Base-by-base conservation (phyloP, 495 filamentous ascomycete genomes). In the Chaetomium tenue region DNA sequence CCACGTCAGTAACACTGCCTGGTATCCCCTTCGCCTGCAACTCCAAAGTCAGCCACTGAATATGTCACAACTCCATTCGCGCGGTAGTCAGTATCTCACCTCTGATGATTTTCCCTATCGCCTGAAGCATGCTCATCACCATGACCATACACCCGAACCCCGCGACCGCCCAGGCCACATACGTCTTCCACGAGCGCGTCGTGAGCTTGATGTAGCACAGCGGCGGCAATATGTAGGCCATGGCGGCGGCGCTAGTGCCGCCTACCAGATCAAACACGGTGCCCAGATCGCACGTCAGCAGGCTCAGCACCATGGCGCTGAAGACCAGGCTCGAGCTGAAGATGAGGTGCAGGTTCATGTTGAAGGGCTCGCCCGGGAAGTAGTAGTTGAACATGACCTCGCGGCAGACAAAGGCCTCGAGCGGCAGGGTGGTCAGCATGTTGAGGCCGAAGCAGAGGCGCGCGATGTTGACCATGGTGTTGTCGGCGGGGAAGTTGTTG, bases 331-430 rank as follows among this genome's bases (percentile, higher is more conserved):
- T 76, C 1, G 91, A 90, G 46, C 86, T 93, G 71, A 97, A 90
- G 55, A 94, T 85, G 56, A 98, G 71, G 71, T 98, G 94, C 56
- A 92, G 86, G 63, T 88, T 88, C 69, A 91, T 85, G 71, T 90
- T 89, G 75, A 90, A 92, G 0, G 89, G 89, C 66, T 92, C 88
- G 66, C 77, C 77, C 20, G 79, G 90, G 76, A 91, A 97, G 77
- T 87, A 98, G 78, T 96, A 98, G 54, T 90, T 93, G 40, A 89
- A 84, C 89, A 98, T 96, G 48, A 98, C 94, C 74, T 96, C 93
- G 62, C 94, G 87, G 75, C 95, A 98, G 51, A 98, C 94, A 75
- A 98, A 98, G 9, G 91, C 91, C 78, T 98, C 94, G 44, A 98
- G 85, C 3, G 94, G 94, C 51, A 98, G 79, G 2, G 94, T 98